A percentile compares a stretch with the other conserved stretches of the same genome.
Evolutionary conservation across 768 basidiomycete species (phyloP).

Genomic region (Heimioporus sp.): DNA sequence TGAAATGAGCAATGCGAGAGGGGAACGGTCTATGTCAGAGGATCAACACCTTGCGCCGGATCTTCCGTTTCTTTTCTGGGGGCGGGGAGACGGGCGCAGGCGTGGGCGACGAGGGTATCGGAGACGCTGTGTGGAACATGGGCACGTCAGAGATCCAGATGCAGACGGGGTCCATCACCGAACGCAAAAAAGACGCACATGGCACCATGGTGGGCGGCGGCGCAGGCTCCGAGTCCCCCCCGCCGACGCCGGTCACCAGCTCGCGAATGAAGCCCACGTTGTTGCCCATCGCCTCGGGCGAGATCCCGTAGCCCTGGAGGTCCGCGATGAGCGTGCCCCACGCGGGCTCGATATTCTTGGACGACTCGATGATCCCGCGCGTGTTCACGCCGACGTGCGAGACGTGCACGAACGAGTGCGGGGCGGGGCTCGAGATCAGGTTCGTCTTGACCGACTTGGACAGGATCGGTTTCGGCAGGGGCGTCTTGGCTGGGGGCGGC

Average conservation of each 20-base stretch:
- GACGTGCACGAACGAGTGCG: slow-evolving; percentile 64
- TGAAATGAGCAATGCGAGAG: too few relatives aligned
- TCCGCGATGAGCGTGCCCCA: slow-evolving; percentile 49
- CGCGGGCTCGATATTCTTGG: slow-evolving; percentile 49
- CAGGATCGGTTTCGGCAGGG: neutral
- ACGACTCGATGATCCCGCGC: slow-evolving; percentile 50
- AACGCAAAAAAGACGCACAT: slow-evolving; percentile 9
- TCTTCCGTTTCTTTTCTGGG: slow-evolving; percentile 29
- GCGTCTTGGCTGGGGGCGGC: too few relatives aligned
- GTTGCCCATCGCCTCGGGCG: slow-evolving; percentile 27
- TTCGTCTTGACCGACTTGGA: slow-evolving; percentile 28
- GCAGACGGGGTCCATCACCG: too few relatives aligned
- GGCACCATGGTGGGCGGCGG: neutral
- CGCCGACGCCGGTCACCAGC: slow-evolving; percentile 14
- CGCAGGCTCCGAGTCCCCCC: neutral
- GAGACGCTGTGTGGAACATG: slow-evolving; percentile 3
- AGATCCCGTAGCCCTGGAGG: slow-evolving; percentile 40
- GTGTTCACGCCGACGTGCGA: slow-evolving; percentile 60
- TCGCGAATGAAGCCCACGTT: slow-evolving; percentile 37
- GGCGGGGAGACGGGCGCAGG: slow-evolving; percentile 10
- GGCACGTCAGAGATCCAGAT: neutral
- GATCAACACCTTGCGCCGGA: slow-evolving; percentile 30
- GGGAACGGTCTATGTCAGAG: slow-evolving; percentile 11
- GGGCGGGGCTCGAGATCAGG: slow-evolving; percentile 57
- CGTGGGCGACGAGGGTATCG: neutral